Evolutionary conservation across 257 asterid genomes (phyloP).

Genomic region (Solanum arcanum): DNA sequence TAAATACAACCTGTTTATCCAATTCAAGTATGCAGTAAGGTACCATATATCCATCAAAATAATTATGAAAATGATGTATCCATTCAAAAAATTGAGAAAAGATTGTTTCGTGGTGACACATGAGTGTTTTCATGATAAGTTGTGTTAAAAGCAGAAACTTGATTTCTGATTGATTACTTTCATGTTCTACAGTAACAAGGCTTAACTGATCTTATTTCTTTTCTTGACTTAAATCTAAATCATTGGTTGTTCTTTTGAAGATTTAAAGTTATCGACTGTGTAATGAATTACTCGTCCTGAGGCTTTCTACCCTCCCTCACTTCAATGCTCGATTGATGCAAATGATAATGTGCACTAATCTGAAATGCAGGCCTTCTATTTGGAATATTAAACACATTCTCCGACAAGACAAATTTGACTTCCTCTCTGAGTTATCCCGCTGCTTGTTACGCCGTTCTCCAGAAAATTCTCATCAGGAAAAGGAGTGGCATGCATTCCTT

Average conservation of each 20-base stretch:
- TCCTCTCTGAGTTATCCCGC: constrained; percentile 22
- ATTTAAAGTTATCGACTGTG: background rate
- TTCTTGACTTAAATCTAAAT: background rate
- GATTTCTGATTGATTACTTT: background rate
- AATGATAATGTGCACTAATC: background rate
- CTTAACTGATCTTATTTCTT: background rate
- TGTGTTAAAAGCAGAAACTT: background rate
- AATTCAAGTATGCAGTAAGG: background rate
- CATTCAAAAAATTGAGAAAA: background rate
- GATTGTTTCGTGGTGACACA: background rate
- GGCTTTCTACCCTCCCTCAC: background rate
- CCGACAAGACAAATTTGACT: constrained; percentile 8
- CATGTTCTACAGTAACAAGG: background rate
- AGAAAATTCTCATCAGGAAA: constrained; percentile 41
- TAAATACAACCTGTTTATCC: background rate
- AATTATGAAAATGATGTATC: background rate
- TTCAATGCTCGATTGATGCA: background rate
- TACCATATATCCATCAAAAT: background rate
- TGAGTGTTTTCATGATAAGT: background rate
- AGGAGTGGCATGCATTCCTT: constrained; percentile 47
- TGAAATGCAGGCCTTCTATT: constrained; percentile 29
- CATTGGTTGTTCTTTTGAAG: background rate
- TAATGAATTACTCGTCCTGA: background rate
- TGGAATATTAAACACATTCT: constrained; percentile 30
- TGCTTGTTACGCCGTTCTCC: constrained; percentile 32